Evolutionary conservation across 352 stramenopile species (phyloP).

Genomic region (Phytophthora megakarya): DNA sequence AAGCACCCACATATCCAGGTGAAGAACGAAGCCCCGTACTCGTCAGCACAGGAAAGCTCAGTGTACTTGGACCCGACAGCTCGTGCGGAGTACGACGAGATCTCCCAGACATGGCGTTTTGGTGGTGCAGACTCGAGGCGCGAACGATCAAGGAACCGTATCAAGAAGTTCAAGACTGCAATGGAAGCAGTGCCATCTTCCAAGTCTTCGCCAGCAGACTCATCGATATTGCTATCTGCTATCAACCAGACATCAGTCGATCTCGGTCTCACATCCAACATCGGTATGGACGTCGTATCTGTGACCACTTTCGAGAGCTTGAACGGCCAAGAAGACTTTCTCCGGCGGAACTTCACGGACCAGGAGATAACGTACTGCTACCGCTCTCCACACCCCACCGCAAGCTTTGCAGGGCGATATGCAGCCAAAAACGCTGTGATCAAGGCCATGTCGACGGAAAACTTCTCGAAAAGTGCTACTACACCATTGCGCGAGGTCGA

Average conservation of each 20-base stretch:
- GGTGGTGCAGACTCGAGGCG: slow-evolving; percentile 42
- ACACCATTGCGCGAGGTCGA: slow-evolving; percentile 86
- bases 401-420: slow-evolving; percentile 88
- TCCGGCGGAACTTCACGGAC: slow-evolving; percentile 89
- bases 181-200: slow-evolving; percentile 10
- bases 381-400: slow-evolving; percentile 66
- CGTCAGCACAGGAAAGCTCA: slow-evolving; percentile 75
- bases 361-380: slow-evolving; percentile 88
- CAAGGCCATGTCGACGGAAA: slow-evolving; percentile 88
- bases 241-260: slow-evolving; percentile 57
- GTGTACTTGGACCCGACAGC: slow-evolving; percentile 87
- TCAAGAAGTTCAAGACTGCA: slow-evolving; percentile 53
- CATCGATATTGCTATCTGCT: slow-evolving; percentile 55
- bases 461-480: slow-evolving; percentile 73
- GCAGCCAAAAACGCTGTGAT: slow-evolving; percentile 90
- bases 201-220: slow-evolving; percentile 28
- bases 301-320: slow-evolving; percentile 84
- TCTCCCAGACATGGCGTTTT: slow-evolving; percentile 75
- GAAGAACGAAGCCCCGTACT: slow-evolving; percentile 86
- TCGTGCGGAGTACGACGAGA: slow-evolving; percentile 73
- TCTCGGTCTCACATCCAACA: slow-evolving; percentile 55
- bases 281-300: slow-evolving; percentile 85
- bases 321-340: slow-evolving; percentile 76
- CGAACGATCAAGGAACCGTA: slow-evolving; percentile 45
- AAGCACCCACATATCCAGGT: slow-evolving; percentile 80